Base-by-base conservation (phyloP, 768 basidiomycete genomes). In the Punctularia strigosozonata region DNA sequence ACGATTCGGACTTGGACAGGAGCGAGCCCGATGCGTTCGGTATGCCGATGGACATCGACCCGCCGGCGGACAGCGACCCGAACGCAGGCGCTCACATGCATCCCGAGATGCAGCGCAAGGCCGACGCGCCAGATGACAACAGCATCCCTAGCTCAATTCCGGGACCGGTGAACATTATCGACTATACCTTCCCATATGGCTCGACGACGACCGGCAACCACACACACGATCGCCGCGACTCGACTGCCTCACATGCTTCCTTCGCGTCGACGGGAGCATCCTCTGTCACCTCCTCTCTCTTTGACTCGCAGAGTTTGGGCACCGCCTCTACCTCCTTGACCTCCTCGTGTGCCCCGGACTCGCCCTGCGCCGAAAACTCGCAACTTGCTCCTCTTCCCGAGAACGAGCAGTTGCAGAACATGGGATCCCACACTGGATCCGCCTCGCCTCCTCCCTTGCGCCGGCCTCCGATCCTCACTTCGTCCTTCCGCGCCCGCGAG, bases 71-170 rank as follows among this genome's bases (percentile, higher is more conserved):
- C 31, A 26, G 54, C 21, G 59, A 59, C 39, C 43, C 46, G 12
- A 47, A 49, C 26, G 42, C 41, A 26, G 43, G 44, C 25, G 43
- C n/a, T 45, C 69, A 75, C 51, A 78, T 78, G 76, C 76, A 78
- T 50, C 64, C 64, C 3, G 52, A 62, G 33, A 41, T 51, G n/a
- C 38, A 43, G 18, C 49, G 51, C 23, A 10, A 10, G 13, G 18
- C 33, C 10, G 8, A 8, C 26, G 26, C 26, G 26, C 26, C 26
- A 28, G 8, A 8, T 15, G 15, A 8, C 26, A 8, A 14, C 4
- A 33, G 41, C 43, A 42, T 38, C 26, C 17, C 30, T n/a, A n/a
- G n/a, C n/a, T n/a, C n/a, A n/a, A n/a, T n/a, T 37, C 44, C 42
- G 38, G 31, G 4, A 39, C 33, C 25, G 44, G 45, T 43, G 39